These are phyloP conservation scores for Pseudonitzschia delicatissima DNA, from an alignment of 108 stramenopile genomes.

Conservation along the genomic window DNA sequence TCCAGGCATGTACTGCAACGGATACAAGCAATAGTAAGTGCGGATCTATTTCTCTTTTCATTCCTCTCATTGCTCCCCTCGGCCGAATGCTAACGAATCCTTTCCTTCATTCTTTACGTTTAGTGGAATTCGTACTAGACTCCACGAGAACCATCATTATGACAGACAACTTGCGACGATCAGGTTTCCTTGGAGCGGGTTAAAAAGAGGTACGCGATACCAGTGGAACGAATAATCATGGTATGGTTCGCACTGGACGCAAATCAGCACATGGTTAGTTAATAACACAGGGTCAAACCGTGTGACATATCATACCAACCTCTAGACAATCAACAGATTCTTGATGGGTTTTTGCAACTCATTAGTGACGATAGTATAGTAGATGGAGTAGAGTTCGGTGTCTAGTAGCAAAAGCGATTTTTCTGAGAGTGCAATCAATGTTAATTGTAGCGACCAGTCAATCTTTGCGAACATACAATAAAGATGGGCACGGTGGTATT, in stretches of 20 bases:
- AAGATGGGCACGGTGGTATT: too few relatives aligned
- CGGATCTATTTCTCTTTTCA: not conserved
- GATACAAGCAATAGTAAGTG: slow-evolving; percentile 92
- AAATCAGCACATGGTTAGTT: slow-evolving; percentile 8
- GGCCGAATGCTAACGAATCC: not conserved
- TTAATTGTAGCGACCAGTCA: not conserved
- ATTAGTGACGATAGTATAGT: not conserved
- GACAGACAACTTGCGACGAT: slow-evolving; percentile 88
- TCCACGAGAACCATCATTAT: slow-evolving; percentile 92
- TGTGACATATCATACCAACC: not conserved
- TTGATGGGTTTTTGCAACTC: slow-evolving; percentile 10
- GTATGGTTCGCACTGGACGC: slow-evolving; percentile 12
- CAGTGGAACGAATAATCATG: slow-evolving; percentile 5
- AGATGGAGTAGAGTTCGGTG: slow-evolving; percentile 12
- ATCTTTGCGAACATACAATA: not conserved
- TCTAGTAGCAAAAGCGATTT: not conserved
- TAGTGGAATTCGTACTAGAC: slow-evolving; percentile 88
- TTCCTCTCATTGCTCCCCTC: not conserved
- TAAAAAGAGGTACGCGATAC: slow-evolving; percentile 27
- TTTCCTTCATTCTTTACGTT: not conserved
- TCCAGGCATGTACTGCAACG: slow-evolving; percentile 97
- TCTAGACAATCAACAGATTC: not conserved
- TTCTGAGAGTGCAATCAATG: not conserved
- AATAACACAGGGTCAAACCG: not conserved
- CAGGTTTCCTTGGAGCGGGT: slow-evolving; percentile 84